Evolutionary conservation across 2,329 filamentous ascomycete genomes (phyloP), one percentile per base, ranked within the genome.

Genomic region (Zasmidium angulare): DNA sequence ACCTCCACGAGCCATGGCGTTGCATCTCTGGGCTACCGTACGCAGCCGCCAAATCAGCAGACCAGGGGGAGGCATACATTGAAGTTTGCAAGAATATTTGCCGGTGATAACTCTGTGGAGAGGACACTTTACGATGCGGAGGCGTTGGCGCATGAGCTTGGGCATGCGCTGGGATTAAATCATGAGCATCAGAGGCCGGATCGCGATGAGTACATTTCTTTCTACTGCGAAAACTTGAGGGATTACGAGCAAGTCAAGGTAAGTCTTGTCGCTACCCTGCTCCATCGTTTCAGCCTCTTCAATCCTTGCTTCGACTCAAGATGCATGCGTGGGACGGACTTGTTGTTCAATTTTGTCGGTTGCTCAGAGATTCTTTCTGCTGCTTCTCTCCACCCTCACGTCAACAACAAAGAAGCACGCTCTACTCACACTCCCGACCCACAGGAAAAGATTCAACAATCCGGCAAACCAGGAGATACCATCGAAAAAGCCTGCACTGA

Each of bases 401-500:
- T 43, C 36, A 17, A 43, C 29, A 7, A 14, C 29, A 7, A 36
- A 36, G 29, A 14, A 43, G 36, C 3, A 43, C 36, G 7, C 36
- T 3, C 12, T 43, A 19, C 9, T 43, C 11, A 10, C n/a, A 7
- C 26, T 10, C 36, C 11, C n/a, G 7, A 7, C 11, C 14, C 36
- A 43, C 29, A 43, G 36, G 7, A 17, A 7, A 7, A 17, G 7
- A 43, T 43, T 17, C 36, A 43, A 17, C 36, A 43, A 43, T 14
- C 26, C 4, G 26, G 12, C 36, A 36, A 36, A 36, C 4, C 9
- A 7, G 36, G 36, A 31, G 51, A 53, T 19, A 55, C 43, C 11
- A 55, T 55, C 9, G 22, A 31, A 26, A 46, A 48, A 46, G 52
- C 52, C 46, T 49, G 46, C 46, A 49, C 46, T 4, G 46, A 49